Evolutionary conservation across 1,284 basidiomycete genomes (phyloP).

Genomic region (Pterulicium gracile): DNA sequence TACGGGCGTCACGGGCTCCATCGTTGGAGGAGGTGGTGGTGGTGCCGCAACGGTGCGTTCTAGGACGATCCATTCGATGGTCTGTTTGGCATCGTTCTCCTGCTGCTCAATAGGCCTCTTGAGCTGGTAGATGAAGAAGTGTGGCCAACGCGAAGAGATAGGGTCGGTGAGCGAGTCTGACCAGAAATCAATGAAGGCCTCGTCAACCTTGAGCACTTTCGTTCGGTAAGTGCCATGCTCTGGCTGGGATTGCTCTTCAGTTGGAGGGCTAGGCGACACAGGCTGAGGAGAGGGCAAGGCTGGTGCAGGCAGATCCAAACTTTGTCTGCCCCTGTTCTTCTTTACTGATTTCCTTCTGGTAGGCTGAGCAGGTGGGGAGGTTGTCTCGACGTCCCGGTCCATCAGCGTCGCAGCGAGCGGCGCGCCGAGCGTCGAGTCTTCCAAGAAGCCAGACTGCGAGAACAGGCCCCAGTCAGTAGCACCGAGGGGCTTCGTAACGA

Average conservation of each 20-base stretch:
- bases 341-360: slow-evolving; percentile 19
- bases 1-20: slow-evolving; percentile 9
- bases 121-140: slow-evolving; percentile 57
- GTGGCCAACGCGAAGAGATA: slow-evolving; percentile 49
- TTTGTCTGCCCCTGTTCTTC: slow-evolving; percentile 13
- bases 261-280: not conserved
- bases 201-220: slow-evolving; percentile 46
- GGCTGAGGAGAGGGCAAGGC: slow-evolving; percentile 8
- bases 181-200: slow-evolving; percentile 74
- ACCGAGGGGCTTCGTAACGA: not conserved
- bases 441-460: slow-evolving; percentile 18
- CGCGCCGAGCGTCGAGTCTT: slow-evolving; percentile 23
- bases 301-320: slow-evolving; percentile 14
- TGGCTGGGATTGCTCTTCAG: slow-evolving; percentile 7
- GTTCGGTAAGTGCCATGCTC: slow-evolving; percentile 17
- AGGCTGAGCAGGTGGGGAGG: slow-evolving; percentile 27
- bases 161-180: slow-evolving; percentile 58
- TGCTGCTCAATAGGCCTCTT: slow-evolving; percentile 22
- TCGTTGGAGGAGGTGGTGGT: slow-evolving; percentile 20
- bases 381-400: slow-evolving; percentile 51
- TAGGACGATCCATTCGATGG: slow-evolving; percentile 49
- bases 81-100: slow-evolving; percentile 19
- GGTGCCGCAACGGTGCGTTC: slow-evolving; percentile 43
- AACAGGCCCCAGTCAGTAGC: slow-evolving; percentile 19
- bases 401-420: slow-evolving; percentile 47